Percentiles rank a stretch among this genome's conserved stretches.
Evolutionary conservation across 768 basidiomycete species (phyloP).

Genomic region (Strobilomyces dryophilus): DNA sequence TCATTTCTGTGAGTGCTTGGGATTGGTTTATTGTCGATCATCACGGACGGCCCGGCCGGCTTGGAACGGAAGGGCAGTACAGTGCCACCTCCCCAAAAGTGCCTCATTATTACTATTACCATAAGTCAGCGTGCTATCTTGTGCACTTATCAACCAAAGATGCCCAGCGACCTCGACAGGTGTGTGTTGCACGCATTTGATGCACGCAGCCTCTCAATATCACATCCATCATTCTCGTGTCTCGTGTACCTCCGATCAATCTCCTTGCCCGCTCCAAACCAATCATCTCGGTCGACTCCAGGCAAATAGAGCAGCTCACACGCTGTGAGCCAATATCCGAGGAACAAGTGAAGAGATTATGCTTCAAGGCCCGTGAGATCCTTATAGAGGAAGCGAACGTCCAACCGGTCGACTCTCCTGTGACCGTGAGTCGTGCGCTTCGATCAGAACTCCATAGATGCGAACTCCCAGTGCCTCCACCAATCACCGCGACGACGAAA

Average conservation of each 20-base stretch:
- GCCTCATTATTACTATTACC: constrained; percentile 21
- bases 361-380: constrained; percentile 94
- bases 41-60: constrained; percentile 14
- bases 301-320: constrained; percentile 92
- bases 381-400: constrained; percentile 98
- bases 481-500: constrained; percentile 25
- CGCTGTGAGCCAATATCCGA: constrained; percentile 96
- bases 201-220: constrained; percentile 23
- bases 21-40: constrained; percentile 17
- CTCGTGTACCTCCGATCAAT: constrained; percentile 25
- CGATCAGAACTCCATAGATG: background rate
- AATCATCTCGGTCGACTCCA: constrained; percentile 32
- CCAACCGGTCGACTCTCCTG: constrained; percentile 91
- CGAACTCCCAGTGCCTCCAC: constrained; percentile 1
- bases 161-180: constrained; percentile 59
- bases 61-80: constrained; percentile 21
- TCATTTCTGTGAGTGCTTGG: constrained; percentile 5
- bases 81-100: constrained; percentile 20
- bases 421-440: constrained; percentile 63
- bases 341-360: constrained; percentile 91
- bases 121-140: constrained; percentile 31
- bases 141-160: constrained; percentile 21
- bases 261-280: constrained; percentile 10
- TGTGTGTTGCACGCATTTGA: constrained; percentile 38
- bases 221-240: constrained; percentile 19